phyloP scores from a whole-genome alignment of 352 stramenopile species.

The Pythium apleroticum region DNA sequence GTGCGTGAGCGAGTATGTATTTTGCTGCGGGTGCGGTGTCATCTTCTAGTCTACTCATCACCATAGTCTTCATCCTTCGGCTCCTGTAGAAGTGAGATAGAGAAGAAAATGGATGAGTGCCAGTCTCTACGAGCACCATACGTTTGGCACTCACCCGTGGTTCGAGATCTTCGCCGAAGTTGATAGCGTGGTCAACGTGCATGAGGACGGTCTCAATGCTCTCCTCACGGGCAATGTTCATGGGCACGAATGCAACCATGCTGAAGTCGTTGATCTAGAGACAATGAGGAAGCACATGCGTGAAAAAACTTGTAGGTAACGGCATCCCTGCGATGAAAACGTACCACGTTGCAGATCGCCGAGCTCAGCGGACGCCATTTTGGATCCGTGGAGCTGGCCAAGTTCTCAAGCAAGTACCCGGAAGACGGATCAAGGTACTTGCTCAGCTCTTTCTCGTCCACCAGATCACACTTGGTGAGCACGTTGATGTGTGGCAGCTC shows the following conservation, averaged over 20 bases:
- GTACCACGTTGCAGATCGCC: constrained; percentile 87
- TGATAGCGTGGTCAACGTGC: constrained; percentile 95
- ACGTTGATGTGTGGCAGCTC: constrained; percentile 96
- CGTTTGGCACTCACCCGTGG: constrained; percentile 42
- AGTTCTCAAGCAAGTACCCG: constrained; percentile 80
- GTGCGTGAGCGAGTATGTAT: not conserved
- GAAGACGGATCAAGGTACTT: constrained; percentile 88
- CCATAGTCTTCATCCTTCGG: constrained; percentile 58
- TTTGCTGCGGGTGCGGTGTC: not conserved
- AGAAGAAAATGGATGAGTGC: not conserved
- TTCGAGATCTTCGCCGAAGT: constrained; percentile 97
- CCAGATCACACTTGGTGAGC: constrained; percentile 91
- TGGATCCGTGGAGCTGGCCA: constrained; percentile 72
- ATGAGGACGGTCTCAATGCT: constrained; percentile 95
- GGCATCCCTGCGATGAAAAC: too few species aligned
- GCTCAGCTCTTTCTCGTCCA: constrained; percentile 86
- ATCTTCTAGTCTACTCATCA: constrained; percentile 16
- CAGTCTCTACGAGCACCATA: not conserved
- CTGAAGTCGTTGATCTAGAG: constrained; percentile 94
- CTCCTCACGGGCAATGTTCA: constrained; percentile 97
- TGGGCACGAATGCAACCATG: constrained; percentile 97
- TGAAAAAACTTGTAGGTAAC: too few species aligned
- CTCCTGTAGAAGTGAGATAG: constrained; percentile 38
- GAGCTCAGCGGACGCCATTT: constrained; percentile 83
- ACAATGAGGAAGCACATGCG: not conserved